These are phyloP conservation scores for Cymbidium sinense DNA, from an alignment of 106 monocot genomes.

Conservation along the genomic window DNA sequence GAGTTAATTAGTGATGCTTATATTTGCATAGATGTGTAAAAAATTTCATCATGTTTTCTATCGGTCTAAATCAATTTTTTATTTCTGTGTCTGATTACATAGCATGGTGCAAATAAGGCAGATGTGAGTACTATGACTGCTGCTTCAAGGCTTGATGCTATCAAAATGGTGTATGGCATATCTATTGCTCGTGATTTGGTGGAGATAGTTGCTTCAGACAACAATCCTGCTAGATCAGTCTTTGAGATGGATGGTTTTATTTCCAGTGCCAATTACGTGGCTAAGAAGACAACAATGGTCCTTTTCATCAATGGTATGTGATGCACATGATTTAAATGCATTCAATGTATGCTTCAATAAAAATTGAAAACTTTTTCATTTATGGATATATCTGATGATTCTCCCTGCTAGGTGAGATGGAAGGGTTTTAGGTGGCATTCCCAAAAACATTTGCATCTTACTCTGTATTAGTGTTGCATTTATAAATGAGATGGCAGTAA, in stretches of 20 bases:
- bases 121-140: conserved; percentile 69
- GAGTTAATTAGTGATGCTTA: conserved; percentile 11
- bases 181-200: conserved; percentile 71
- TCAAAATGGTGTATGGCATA: conserved; percentile 66
- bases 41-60: not conserved
- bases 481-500: not conserved
- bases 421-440: not conserved
- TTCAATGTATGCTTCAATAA: not conserved
- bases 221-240: conserved; percentile 42
- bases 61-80: not conserved
- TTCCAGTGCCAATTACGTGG: conserved; percentile 83
- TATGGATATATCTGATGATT: not conserved
- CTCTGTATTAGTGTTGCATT: not conserved
- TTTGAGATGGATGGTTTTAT: conserved; percentile 95
- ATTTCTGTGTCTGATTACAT: conserved; percentile 12
- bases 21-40: not conserved
- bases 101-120: conserved; percentile 91
- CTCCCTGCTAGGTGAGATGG: not conserved
- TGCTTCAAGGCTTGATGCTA: conserved; percentile 69
- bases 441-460: not conserved
- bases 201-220: conserved; percentile 71
- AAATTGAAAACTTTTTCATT: not conserved
- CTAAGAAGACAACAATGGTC: conserved; percentile 95
- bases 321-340: not conserved
- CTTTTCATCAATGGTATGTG: conserved; percentile 89